Base-by-base conservation (phyloP, 345 rosid species). In the Pistacia vera region DNA sequence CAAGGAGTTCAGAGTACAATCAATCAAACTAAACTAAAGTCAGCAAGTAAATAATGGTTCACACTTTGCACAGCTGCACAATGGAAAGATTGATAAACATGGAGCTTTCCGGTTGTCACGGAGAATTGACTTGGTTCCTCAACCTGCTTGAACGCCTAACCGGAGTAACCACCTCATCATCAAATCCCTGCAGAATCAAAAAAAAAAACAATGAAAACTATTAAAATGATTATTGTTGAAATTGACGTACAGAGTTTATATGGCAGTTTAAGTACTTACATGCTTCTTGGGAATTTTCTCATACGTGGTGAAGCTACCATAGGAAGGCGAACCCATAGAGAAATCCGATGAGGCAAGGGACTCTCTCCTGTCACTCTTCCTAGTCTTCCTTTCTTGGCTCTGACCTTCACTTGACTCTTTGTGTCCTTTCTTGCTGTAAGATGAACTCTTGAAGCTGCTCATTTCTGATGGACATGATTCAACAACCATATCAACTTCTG, bases 71-170 rank as follows among this genome's bases (percentile, higher is more conserved):
- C 63, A 81, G 74, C 66, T 20, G 79, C 79, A 79, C 81, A 80
- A 84, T 77, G 65, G 61, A 72, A 55, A 75, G 76, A 61, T 48
- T 1, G 4, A 35, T 20, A 2, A 11, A 33, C 18, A 33, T 18
- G 8, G 55, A 11, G 2, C 36, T 35, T 54, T 74, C 80, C 11
- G 48, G 75, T 75, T 77, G 84, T 90, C 86, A 82, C 22, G 89
- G 75, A 77, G 89, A 86, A 65, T 77, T 72, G 76, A 85, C 90
- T 62, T 86, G 85, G 67, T 81, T 89, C 72, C 84, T 85, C 78
- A 92, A 78, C 77, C 97, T 78, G 89, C 92, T 94, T 9, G 98
- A 94, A 54, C 97, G 91, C 84, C 98, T 86, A 59, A 92, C 94
- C 4, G 97, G 97, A 73, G 98, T 94, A 28, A 85, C 68, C 74